Percentiles rank a stretch among this genome's conserved stretches.
These are phyloP conservation scores for Lagenaria siceraria DNA, from an alignment of 306 rosid species.

Conservation along the genomic window DNA sequence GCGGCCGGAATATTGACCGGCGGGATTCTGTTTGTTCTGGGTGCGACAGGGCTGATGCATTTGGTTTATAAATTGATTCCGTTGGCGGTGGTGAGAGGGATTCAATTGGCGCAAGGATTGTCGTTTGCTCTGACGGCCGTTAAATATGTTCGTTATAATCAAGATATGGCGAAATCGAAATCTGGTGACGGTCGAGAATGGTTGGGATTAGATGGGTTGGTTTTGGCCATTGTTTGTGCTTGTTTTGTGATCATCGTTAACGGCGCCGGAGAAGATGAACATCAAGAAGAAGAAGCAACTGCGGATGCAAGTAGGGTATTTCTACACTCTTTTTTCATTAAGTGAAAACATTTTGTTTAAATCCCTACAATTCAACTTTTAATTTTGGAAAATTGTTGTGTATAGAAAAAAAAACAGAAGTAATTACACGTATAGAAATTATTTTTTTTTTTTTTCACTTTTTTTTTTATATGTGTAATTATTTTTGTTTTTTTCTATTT, in stretches of 20 bases:
- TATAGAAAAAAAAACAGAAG: too few relatives aligned
- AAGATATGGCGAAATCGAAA: constrained; percentile 38
- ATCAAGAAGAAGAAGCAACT: not conserved
- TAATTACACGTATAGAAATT: too few relatives aligned
- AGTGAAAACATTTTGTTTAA: too few relatives aligned
- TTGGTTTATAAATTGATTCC: constrained; percentile 48
- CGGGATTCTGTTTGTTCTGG: constrained; percentile 28
- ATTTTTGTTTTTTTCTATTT: too few relatives aligned
- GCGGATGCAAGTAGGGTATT: too few relatives aligned
- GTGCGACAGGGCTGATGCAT: constrained; percentile 50
- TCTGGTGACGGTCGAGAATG: constrained; percentile 28
- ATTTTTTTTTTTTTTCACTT: too few relatives aligned
- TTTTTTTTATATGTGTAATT: too few relatives aligned
- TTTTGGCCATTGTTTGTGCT: constrained; percentile 39
- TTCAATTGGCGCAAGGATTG: constrained; percentile 67
- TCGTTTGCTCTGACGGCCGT: constrained; percentile 59
- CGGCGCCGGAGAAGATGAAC: constrained; percentile 45
- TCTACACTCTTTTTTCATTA: too few relatives aligned
- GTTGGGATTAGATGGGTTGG: constrained; percentile 65
- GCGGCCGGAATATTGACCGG: constrained; percentile 69
- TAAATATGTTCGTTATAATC: constrained; percentile 37
- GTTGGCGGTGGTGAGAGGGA: constrained; percentile 48
- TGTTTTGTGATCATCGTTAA: constrained; percentile 41
- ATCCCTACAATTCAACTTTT: too few relatives aligned
- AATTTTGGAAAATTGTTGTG: too few relatives aligned